Conservation (phyloP, 2,329 filamentous ascomycete species). For the Calonectria pteridis region DNA sequence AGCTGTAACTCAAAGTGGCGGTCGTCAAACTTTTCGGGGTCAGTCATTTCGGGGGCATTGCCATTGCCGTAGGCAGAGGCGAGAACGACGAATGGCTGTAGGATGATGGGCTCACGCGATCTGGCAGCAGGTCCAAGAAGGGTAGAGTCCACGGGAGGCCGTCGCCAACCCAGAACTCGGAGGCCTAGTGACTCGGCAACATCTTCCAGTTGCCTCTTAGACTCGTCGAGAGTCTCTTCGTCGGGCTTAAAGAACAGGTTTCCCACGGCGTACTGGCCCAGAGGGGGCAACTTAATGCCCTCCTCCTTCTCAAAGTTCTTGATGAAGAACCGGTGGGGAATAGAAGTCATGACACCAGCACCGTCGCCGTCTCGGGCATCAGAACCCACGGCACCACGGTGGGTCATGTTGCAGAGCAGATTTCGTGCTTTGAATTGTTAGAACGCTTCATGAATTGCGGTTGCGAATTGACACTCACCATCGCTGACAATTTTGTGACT, state of each 20-base stretch:
- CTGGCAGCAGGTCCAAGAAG: conserved; percentile 92
- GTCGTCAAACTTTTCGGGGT: conserved; percentile 85
- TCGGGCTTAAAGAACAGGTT: conserved; percentile 99
- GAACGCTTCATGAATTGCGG: neutral
- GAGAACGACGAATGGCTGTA: conserved; percentile 95
- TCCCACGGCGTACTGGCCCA: conserved; percentile 95
- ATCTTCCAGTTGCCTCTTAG: conserved; percentile 93
- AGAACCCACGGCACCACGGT: conserved; percentile 96
- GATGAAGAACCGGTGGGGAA: conserved; percentile 97
- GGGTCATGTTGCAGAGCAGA: conserved; percentile 99
- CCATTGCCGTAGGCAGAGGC: conserved; percentile 86
- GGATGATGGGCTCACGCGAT: conserved; percentile 93
- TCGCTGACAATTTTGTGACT: conserved; percentile 99
- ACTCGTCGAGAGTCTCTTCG: conserved; percentile 88
- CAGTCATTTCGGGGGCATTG: conserved; percentile 81
- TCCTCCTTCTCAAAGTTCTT: conserved; percentile 98
- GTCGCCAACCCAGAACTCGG: conserved; percentile 94
- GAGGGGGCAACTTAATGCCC: conserved; percentile 85
- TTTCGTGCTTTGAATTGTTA: conserved; percentile 75
- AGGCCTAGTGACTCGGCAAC: conserved; percentile 89
- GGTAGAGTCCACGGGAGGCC: conserved; percentile 92
- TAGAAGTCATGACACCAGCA: conserved; percentile 99
- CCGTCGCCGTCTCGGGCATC: conserved; percentile 98
- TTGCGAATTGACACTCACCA: conserved; percentile 70
- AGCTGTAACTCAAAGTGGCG: conserved; percentile 91